Evolutionary conservation across 2,329 filamentous ascomycete species (phyloP).

Genomic region (Aspergillus sp.): DNA sequence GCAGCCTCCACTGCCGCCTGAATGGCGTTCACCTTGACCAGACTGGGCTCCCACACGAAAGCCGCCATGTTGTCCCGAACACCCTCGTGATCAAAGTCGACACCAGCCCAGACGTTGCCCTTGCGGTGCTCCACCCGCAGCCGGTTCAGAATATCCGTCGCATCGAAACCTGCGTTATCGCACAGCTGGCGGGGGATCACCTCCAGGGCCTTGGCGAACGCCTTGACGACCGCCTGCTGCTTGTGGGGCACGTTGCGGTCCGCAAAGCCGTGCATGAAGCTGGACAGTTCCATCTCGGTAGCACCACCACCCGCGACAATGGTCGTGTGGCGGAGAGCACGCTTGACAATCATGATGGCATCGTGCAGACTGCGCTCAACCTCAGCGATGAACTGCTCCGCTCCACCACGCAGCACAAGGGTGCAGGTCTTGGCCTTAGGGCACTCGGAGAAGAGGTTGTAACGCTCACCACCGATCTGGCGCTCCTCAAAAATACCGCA

Average conservation of each 20-base stretch:
- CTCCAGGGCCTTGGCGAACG: slow-evolving; percentile 95
- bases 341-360: slow-evolving; percentile 99
- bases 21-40: slow-evolving; percentile 96
- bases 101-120: slow-evolving; percentile 89
- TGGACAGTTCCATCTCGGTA: slow-evolving; percentile 93
- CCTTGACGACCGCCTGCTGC: slow-evolving; percentile 96
- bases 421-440: slow-evolving; percentile 96
- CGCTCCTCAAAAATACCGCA: slow-evolving; percentile 92
- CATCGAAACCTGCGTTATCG: slow-evolving; percentile 98
- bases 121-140: slow-evolving; percentile 95
- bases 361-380: slow-evolving; percentile 97
- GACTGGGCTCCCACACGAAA: slow-evolving; percentile 95
- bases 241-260: slow-evolving; percentile 92
- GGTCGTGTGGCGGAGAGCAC: slow-evolving; percentile 88
- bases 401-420: slow-evolving; percentile 88
- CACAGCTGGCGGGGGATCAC: slow-evolving; percentile 95
- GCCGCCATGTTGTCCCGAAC: slow-evolving; percentile 91
- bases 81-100: slow-evolving; percentile 91
- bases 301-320: slow-evolving; percentile 96
- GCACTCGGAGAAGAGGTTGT: slow-evolving; percentile 98
- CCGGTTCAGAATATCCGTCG: slow-evolving; percentile 95
- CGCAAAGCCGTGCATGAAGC: slow-evolving; percentile 88
- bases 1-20: slow-evolving; percentile 94
- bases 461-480: slow-evolving; percentile 95
- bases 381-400: slow-evolving; percentile 98